These are phyloP conservation scores for Capsicum rhomboideum DNA, from an alignment of 257 asterid species.

Conservation along the genomic window DNA sequence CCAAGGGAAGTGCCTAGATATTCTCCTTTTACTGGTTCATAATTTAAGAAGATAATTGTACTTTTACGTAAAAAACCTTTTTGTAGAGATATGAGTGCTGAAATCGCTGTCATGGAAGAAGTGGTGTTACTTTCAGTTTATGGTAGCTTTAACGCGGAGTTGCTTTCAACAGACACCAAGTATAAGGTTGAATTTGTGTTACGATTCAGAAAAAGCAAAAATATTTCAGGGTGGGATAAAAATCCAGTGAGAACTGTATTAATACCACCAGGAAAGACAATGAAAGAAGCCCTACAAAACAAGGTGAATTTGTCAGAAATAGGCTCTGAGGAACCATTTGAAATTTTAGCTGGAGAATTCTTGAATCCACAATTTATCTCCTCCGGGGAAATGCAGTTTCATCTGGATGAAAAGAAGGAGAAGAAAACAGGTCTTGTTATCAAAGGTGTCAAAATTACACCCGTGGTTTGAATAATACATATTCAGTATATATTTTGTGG, in stretches of 20 bases:
- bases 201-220: neutral
- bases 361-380: neutral
- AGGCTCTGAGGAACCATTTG: neutral
- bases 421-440: neutral
- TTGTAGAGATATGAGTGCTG: neutral
- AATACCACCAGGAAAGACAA: neutral
- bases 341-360: neutral
- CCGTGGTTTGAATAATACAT: neutral
- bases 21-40: too few species aligned
- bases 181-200: neutral
- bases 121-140: neutral
- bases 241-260: neutral
- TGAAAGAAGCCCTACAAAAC: neutral
- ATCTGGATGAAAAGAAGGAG: neutral
- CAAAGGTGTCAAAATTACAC: neutral
- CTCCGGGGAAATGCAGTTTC: neutral
- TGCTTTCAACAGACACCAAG: neutral
- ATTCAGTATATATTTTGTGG: too few species aligned
- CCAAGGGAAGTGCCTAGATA: too few species aligned
- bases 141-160: neutral
- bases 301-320: neutral
- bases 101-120: neutral
- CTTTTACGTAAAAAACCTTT: too few species aligned
- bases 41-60: too few species aligned
- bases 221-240: neutral